Conservation (phyloP, 176 grass and related monocot genomes). For the Echinochloa phyllopogon region DNA sequence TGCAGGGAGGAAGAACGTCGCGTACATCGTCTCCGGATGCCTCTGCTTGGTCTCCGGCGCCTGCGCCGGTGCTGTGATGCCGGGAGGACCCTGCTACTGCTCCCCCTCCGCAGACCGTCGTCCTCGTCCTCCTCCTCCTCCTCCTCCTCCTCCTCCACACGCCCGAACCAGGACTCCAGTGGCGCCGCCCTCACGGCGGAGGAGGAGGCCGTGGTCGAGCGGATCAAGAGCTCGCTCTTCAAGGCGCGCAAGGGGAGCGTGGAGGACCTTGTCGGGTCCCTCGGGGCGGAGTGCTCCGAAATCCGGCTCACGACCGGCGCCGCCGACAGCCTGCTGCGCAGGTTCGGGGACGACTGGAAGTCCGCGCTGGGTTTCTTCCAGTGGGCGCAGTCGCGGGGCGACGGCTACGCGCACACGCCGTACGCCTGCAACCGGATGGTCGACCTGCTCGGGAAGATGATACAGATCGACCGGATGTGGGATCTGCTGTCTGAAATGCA, state of each 20-base stretch:
- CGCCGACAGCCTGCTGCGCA: constrained; percentile 67
- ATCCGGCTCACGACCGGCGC: constrained; percentile 54
- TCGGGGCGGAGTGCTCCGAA: constrained; percentile 49
- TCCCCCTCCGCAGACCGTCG: constrained; percentile 15
- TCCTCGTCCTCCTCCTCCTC: too few species aligned
- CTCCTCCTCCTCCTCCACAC: background rate
- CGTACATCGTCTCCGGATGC: background rate
- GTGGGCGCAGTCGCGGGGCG: constrained; percentile 65
- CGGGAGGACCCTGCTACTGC: constrained; percentile 1
- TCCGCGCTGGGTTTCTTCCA: constrained; percentile 74
- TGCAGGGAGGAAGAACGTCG: background rate
- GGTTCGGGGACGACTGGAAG: constrained; percentile 89
- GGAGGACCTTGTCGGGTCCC: constrained; percentile 62
- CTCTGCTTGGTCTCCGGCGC: constrained; percentile 5
- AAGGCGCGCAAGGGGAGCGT: constrained; percentile 50
- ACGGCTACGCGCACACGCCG: constrained; percentile 61
- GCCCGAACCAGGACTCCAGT: background rate
- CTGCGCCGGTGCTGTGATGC: background rate
- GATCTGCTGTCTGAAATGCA: constrained; percentile 70
- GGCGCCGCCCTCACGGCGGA: constrained; percentile 35
- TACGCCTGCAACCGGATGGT: constrained; percentile 74
- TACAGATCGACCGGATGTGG: constrained; percentile 74
- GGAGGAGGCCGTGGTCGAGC: constrained; percentile 40
- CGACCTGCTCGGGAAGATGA: constrained; percentile 91
- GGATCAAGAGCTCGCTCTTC: constrained; percentile 61